These are phyloP conservation scores for Hypholoma fasciculare DNA, from an alignment of 768 basidiomycete genomes.

Conservation along the genomic window DNA sequence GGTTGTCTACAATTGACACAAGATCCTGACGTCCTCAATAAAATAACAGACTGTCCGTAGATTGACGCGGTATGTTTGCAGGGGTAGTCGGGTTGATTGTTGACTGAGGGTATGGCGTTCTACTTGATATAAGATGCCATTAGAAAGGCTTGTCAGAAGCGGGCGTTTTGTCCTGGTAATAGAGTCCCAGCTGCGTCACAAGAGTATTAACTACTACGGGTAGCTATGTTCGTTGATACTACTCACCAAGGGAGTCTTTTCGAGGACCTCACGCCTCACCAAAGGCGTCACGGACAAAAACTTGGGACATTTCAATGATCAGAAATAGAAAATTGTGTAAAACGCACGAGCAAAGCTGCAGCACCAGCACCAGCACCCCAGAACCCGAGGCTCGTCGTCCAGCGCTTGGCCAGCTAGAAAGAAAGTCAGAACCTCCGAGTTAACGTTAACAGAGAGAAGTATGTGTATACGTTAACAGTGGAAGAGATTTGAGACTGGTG, in stretches of 20 bases:
- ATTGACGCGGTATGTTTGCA: background rate
- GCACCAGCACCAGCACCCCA: conserved; percentile 76
- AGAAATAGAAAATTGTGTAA: background rate
- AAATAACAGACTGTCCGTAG: conserved; percentile 17
- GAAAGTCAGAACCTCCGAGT: conserved; percentile 1
- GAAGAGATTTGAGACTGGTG: conserved; percentile 36
- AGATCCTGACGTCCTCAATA: conserved; percentile 16
- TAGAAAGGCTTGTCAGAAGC: conserved; percentile 86
- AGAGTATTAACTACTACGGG: conserved; percentile 4
- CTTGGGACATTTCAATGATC: conserved; percentile 29
- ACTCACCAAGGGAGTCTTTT: conserved; percentile 74
- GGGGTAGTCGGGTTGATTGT: background rate
- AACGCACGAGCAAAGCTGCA: conserved; percentile 65
- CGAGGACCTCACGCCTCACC: conserved; percentile 71
- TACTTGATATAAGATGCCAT: background rate
- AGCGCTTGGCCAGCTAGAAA: conserved; percentile 50
- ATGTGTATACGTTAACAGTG: conserved; percentile 35
- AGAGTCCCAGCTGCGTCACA: conserved; percentile 54
- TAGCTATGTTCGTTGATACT: conserved; percentile 3
- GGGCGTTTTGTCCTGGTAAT: conserved; percentile 80
- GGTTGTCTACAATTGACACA: conserved; percentile 14
- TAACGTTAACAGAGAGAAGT: background rate
- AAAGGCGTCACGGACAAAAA: conserved; percentile 84
- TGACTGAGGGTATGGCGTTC: background rate
- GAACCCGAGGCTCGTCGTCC: conserved; percentile 59